Base-by-base conservation (phyloP, 2,329 filamentous ascomycete species). In the Nothopassalora personata region DNA sequence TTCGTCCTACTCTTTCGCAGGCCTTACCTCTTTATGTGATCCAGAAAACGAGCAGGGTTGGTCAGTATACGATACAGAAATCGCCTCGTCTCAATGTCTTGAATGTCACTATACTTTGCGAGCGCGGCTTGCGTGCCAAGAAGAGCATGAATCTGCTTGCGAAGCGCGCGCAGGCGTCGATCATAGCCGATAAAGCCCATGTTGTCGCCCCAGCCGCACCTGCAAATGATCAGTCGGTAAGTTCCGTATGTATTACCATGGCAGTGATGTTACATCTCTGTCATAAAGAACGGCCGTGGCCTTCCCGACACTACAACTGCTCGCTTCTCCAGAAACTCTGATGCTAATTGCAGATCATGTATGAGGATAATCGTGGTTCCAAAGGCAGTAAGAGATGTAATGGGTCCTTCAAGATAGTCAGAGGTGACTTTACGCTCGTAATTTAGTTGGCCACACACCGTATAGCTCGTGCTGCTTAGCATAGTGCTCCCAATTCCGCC, bases 111-210 rank as follows among this genome's bases (percentile, higher is more conserved):
- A 58, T 77, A 81, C 19, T 75, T 73, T 1, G 73, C 60, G 0
- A 77, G 72, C 0, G 71, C 63, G 0, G 63, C 57, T 36, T 76
- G 77, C 0, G 78, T 76, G 0, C 81, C 80, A 5, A 83, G 69
- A 11, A 77, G 70, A n/a, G 73, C 72, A 28, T 73, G 70, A 45
- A 79, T 73, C 9, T 77, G 72, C 65, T 78, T 82, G 10, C 81
- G 78, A 50, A 79, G 73, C 2, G 68, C 43, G 2, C 64, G 61
- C 49, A 56, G 60, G 6, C 50, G 54, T 11, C 48, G 13, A 43
- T 51, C 53, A 23, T 58, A 56, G 2, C 50, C 34, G 18, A 58
- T 48, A 11, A 60, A 46, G 28, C 55, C 60, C 1, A 78, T 60
- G 0, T 71, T 60, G 18, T 77, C 65, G 7, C 72, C 72, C 74